Base-by-base conservation (phyloP, 768 basidiomycete genomes). In the Agaricus sinodeliciosus region DNA sequence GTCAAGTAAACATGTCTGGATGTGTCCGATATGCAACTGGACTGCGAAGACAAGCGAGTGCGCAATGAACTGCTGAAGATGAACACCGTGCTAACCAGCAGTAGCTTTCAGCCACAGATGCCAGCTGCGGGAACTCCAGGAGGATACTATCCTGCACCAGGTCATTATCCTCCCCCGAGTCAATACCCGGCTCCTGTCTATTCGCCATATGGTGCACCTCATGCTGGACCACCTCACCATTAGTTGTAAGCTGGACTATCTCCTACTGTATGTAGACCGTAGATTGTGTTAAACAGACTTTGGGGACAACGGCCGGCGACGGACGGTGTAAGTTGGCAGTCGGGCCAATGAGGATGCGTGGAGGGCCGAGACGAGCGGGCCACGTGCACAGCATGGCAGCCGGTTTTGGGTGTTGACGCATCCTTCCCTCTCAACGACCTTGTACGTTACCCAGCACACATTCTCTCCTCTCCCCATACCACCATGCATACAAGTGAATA, bases 401-500 rank as follows among this genome's bases (percentile, higher is more conserved):
- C 22, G 22, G 22, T 22, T 52, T 64, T 65, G 68, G 64, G 60
- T 65, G 67, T 68, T 67, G 66, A 66, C 68, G 71, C 72, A 61
- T 67, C 65, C 31, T 57, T 57, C 59, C 54, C 59, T 62, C 62
- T 58, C 58, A 59, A 60, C 58, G 44, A 63, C 66, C 67, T 60
- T 63, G 65, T 67, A 59, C 64, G 62, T 61, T 65, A 60, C 59
- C 62, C 61, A 56, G 61, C 67, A 62, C 55, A 58, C 61, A 60
- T 52, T 62, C 57, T 60, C 49, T 59, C 62, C 58, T 58, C 61
- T 66, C 58, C 57, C 51, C 55, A 26, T 55, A 45, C 57, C 59
- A 79, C 60, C 55, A 90, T 92, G 90, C 89, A 92, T 67, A 89
- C 90, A 67, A 87, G 85, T 76, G 90, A 92, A 70, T 94, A 93